Conservation (phyloP, 73 alveolate genomes). For the Stentor coeruleus region DNA sequence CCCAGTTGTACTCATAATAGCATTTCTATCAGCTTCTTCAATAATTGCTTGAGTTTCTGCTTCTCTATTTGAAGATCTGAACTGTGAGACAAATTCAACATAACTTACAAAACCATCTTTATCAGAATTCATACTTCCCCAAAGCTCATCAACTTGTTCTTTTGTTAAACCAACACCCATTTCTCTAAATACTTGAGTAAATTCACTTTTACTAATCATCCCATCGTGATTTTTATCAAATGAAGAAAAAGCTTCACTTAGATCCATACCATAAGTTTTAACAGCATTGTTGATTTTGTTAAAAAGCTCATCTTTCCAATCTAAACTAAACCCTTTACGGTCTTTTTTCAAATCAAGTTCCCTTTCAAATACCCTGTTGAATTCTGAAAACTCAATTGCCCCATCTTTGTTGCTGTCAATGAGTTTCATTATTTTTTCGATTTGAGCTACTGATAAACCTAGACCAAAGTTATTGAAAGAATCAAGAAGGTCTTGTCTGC, state of each 20-base stretch:
- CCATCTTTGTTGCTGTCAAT: conserved; percentile 18
- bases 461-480: conserved; percentile 13
- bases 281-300: conserved; percentile 10
- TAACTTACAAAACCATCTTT: conserved; percentile 37
- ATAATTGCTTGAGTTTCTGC: conserved; percentile 12
- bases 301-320: conserved; percentile 27
- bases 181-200: conserved; percentile 13
- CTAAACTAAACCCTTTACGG: background rate
- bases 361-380: conserved; percentile 13
- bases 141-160: conserved; percentile 37
- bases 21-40: conserved; percentile 24
- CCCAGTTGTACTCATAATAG: background rate
- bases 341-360: conserved; percentile 2
- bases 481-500: conserved; percentile 23
- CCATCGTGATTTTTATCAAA: conserved; percentile 42
- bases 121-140: conserved; percentile 49
- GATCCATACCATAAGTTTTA: background rate
- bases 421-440: conserved; percentile 14
- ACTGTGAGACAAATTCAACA: conserved; percentile 56
- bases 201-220: conserved; percentile 30
- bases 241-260: conserved; percentile 40
- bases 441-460: background rate
- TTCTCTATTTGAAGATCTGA: conserved; percentile 11
- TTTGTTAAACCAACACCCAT: conserved; percentile 37
- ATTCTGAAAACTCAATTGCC: background rate